These are phyloP conservation scores for Lecanicillium sp. DNA, from an alignment of 2,329 filamentous ascomycete genomes.

Conservation along the genomic window DNA sequence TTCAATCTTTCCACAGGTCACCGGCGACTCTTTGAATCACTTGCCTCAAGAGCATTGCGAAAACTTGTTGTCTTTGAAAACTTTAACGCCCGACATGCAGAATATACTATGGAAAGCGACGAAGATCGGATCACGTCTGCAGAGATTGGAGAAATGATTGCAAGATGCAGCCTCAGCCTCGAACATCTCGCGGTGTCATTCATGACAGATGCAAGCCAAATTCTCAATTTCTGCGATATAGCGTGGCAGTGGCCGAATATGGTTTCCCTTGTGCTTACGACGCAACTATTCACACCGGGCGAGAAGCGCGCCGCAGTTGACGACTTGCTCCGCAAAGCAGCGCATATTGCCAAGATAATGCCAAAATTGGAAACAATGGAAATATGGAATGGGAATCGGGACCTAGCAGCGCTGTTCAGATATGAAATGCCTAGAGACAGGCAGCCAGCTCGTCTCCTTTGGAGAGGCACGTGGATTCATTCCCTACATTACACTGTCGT, in stretches of 20 bases:
- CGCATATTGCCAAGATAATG: slow-evolving; percentile 19
- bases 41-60: no score
- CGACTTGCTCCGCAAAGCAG: slow-evolving; percentile 19
- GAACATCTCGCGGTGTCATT: slow-evolving; percentile 22
- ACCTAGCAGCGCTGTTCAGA: slow-evolving; percentile 16
- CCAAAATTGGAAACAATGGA: slow-evolving; percentile 22
- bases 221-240: slow-evolving; percentile 17
- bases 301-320: slow-evolving; percentile 13
- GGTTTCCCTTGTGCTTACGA: slow-evolving; percentile 23
- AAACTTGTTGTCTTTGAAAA: no score
- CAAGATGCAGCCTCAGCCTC: slow-evolving; percentile 20
- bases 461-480: no score
- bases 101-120: no score
- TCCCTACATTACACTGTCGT: no score
- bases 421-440: slow-evolving; percentile 6
- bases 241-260: slow-evolving; percentile 22
- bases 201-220: slow-evolving; percentile 22
- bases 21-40: no score
- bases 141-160: slow-evolving; percentile 19
- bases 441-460: no score
- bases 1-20: slow-evolving; percentile 11
- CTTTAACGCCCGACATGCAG: no score
- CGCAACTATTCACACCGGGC: slow-evolving; percentile 16
- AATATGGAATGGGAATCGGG: slow-evolving; percentile 23
- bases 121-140: slow-evolving; percentile 14